Evolutionary conservation across 2,329 filamentous ascomycete species (phyloP), one percentile per base, ranked within the genome.

Genomic region (Venturia effusa): DNA sequence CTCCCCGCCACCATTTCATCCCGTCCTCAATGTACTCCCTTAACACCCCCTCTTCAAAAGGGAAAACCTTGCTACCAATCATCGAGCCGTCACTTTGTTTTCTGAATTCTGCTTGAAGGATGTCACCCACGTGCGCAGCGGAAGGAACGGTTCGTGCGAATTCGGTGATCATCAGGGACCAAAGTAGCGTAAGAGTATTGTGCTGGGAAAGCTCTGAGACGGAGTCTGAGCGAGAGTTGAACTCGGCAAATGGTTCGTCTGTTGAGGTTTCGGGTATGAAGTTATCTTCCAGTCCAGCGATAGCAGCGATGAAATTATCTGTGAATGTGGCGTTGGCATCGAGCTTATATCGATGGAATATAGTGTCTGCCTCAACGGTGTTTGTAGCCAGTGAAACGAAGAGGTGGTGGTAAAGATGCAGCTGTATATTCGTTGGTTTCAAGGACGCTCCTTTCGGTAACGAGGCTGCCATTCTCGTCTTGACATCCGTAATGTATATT

Each of bases 351-450:
- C 92, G 86, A 7, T 79, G 73, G 65, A 93, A 86, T 0, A 97
- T 79, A 0, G 80, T 76, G 24, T 84, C 75, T 41, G 91, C 89
- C 64, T 91, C 84, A 0, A 96, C 80, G 8, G 82, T 81, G 61
- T 87, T 87, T 0, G 84, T 81, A 0, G 88, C 89, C 69, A 97
- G 84, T 2, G 86, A 82, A 11, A 86, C 84, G n/a, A 99, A 80
- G 62, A 97, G 85, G 32, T 87, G 86, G 68, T 93, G 92, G 72
- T 97, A 99, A 0, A 97, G 79, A 75, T 95, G 92, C 0, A 97
- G 80, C 72, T 99, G 94, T 66, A 97, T 87, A 69, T 88, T 85
- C 0, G 92, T 90, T 0, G 90, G 90, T 13, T 88, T 84, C 55
- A 90, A 80, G 0, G 86, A 83, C 0, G 84, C 78, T 27, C 85